Evolutionary conservation across 2,329 filamentous ascomycete genomes (phyloP), one percentile per base, ranked within the genome.

Genomic region (Neonectria ditissima): DNA sequence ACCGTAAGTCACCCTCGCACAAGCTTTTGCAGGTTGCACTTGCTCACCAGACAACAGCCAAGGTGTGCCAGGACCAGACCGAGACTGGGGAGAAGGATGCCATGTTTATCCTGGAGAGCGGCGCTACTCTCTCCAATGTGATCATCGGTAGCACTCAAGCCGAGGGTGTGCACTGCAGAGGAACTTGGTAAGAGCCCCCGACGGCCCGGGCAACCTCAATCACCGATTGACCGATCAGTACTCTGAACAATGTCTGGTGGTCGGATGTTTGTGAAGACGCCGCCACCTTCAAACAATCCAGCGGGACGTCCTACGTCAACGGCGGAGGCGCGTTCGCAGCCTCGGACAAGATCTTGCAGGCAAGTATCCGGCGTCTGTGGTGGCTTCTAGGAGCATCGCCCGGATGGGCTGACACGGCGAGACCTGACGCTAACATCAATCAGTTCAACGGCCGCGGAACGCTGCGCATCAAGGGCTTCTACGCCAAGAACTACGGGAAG

Each of bases 41-140:
- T 32, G 14, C 13, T 39, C 4, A 34, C 32, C 11, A 16, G 10
- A 5, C n/a, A n/a, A 18, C n/a, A 72, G 69, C 69, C 45, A 55
- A 59, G 7, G 65, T 71, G 32, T 77, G 74, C 58, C 44, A 71
- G 22, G 75, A 68, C 2, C 73, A 78, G 54, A 59, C 64, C 11
- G 76, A 75, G 59, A 74, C 69, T 2, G 68, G 73, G 7, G 66
- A 73, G 41, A 62, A 55, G 11, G 70, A 70, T 62, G 81, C 84
- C 45, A 83, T 87, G 71, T 86, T 87, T 80, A 78, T 84, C 62
- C 77, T 87, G 59, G 78, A 81, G 71, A 77, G 82, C 52, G 84
- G 84, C 48, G 85, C 80, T 39, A 83, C 80, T n/a, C 73, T 86
- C 26, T 80, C 79, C 63, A 86, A 86, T 70, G 83, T 83, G 70